Base-by-base conservation (phyloP, 257 asterid genomes). In the Ballota nigra region DNA sequence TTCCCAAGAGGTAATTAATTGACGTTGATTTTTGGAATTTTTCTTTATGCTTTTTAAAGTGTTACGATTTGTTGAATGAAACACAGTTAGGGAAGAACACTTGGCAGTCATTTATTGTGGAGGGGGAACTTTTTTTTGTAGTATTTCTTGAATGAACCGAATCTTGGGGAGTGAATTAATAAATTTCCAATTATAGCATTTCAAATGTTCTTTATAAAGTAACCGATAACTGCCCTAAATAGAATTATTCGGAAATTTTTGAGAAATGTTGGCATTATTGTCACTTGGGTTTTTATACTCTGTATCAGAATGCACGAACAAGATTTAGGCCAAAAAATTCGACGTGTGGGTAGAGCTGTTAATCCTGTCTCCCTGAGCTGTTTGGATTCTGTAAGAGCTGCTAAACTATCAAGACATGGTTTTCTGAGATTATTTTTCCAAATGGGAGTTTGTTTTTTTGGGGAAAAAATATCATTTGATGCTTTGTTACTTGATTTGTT, bases 1-100 rank as follows among this genome's bases (percentile, higher is more conserved):
- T 63, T 34, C 47, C 65, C 71, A 24, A 53, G 33, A 73, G 77
- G 78, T 74, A 73, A 5, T 19, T 18, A 22, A 20, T 4, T 28
- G 9, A 20, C 29, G 0, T 53, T 56, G 34, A 23, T 56, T 56
- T 24, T 22, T 23, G 34, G n/a, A 5, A 11, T 28, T 2, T 15
- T 15, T 29, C 3, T 3, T n/a, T 60, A 6, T 33, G 12, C 8
- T 58, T 58, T 6, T 60, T 2, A 0, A 16, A 28, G n/a, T 3
- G 4, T 58, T 13, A 7, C 19, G 33, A 8, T 28, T 36, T 13
- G 7, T 41, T 65, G 23, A 15, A 22, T 13, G 33, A 38, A 2
- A 40, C 45, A 36, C 20, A 38, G 55, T 63, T 63, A 22, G 13
- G 6, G 16, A 40, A 18, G 20, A 15, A 4, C 22, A 15, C 24